These are phyloP conservation scores for Candida nanaspora DNA, from an alignment of 805 yeast genomes.

Conservation along the genomic window DNA sequence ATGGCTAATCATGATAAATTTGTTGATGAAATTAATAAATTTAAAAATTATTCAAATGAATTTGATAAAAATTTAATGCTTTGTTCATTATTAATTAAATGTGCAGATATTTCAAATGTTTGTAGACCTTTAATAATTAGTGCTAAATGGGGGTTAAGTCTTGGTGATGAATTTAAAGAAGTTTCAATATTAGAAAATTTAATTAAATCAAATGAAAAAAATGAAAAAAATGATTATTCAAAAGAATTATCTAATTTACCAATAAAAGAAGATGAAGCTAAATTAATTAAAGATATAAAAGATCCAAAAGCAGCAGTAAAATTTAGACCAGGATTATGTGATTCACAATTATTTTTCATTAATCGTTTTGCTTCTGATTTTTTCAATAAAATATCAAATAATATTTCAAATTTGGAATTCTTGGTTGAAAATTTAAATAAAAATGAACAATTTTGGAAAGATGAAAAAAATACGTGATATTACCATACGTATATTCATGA, in stretches of 20 bases:
- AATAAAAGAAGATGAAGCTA: conserved; percentile 6
- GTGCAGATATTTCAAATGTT: conserved; percentile 94
- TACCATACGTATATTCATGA: too few species aligned
- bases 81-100: conserved; percentile 70
- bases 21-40: conserved; percentile 42
- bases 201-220: conserved; percentile 7
- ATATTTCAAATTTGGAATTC: conserved; percentile 55
- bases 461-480: not conserved
- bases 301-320: conserved; percentile 34
- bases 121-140: conserved; percentile 72
- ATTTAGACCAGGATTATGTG: conserved; percentile 44
- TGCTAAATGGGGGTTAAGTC: conserved; percentile 80
- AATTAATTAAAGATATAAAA: conserved; percentile 19
- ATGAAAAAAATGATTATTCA: not conserved
- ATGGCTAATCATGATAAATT: conserved; percentile 85
- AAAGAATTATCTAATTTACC: conserved; percentile 3
- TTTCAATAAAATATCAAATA: conserved; percentile 55
- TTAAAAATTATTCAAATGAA: conserved; percentile 17
- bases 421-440: conserved; percentile 44
- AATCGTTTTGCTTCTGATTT: conserved; percentile 72
- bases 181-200: conserved; percentile 44
- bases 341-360: conserved; percentile 80
- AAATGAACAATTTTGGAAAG: conserved; percentile 52
- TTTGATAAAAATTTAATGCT: conserved; percentile 32
- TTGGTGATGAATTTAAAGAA: conserved; percentile 71